Conservation (phyloP, 2,329 filamentous ascomycete species). For the Orbilia blumenaviensis region DNA sequence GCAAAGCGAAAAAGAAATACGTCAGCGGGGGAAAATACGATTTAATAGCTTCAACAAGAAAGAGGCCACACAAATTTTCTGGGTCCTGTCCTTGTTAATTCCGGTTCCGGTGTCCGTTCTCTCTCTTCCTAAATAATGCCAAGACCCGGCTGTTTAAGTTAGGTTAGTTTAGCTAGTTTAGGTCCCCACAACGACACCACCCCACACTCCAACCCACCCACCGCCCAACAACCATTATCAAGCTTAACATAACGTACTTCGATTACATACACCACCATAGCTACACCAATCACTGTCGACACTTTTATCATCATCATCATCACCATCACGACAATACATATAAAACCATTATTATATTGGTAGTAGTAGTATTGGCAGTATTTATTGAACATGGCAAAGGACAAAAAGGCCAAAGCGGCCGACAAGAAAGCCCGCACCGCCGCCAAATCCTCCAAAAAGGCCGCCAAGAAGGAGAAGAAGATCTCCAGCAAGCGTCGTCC, state of each 20-base stretch:
- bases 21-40: conserved; percentile 34
- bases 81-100: neutral
- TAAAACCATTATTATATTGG: neutral
- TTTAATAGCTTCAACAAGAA: neutral
- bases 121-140: no score
- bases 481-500: conserved; percentile 78
- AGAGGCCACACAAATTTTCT: neutral
- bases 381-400: conserved; percentile 51
- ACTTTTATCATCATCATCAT: neutral
- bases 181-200: conserved; percentile 8
- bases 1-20: conserved; percentile 21
- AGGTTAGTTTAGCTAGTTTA: neutral
- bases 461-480: conserved; percentile 79
- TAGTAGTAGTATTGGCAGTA: neutral
- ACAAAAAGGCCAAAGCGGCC: conserved; percentile 62
- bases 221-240: no score
- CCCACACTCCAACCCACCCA: no score
- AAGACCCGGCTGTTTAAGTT: neutral
- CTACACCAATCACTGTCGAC: no score
- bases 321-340: neutral
- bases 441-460: conserved; percentile 61
- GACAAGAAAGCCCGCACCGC: conserved; percentile 65
- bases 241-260: no score
- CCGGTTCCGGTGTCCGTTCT: conserved; percentile 10
- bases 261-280: no score